Evolutionary conservation across 805 yeast species (phyloP).

Genomic region (Zygosaccharomyces siamensis): DNA sequence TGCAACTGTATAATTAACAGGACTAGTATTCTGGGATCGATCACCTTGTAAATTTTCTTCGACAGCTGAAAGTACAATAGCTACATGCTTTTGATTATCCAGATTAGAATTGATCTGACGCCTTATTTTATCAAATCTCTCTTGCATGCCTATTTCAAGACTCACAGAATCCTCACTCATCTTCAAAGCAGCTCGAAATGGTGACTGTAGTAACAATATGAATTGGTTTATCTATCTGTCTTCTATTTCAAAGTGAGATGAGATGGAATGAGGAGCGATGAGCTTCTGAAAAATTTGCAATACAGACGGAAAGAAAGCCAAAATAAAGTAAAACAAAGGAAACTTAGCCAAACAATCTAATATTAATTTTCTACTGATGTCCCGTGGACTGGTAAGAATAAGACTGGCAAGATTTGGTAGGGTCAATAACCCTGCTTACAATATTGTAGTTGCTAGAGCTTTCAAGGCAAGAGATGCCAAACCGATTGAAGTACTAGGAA

Average conservation of each 20-base stretch:
- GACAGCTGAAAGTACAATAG: conserved; percentile 78
- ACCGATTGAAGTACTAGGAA: conserved; percentile 94
- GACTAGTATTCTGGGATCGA: conserved; percentile 42
- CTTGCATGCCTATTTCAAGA: conserved; percentile 49
- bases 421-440: conserved; percentile 78
- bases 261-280: conserved; percentile 31
- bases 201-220: neutral
- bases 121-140: conserved; percentile 62
- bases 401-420: conserved; percentile 93
- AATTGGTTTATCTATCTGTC: neutral
- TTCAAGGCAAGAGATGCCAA: conserved; percentile 74
- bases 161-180: conserved; percentile 34
- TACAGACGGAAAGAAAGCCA: neutral
- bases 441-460: conserved; percentile 81
- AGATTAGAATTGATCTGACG: conserved; percentile 70
- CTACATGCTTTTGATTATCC: conserved; percentile 81
- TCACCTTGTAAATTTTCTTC: conserved; percentile 81
- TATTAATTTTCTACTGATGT: conserved; percentile 17
- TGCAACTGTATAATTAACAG: conserved; percentile 82
- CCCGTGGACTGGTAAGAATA: conserved; percentile 70
- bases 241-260: conserved; percentile 8
- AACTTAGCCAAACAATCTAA: neutral
- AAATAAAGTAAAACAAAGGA: neutral
- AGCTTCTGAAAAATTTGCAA: conserved; percentile 8
- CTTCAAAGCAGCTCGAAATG: neutral